A percentile compares a stretch with the other conserved stretches of the same genome.
phyloP scores from a whole-genome alignment of 352 stramenopile species.

The Phytophthora capsici region DNA sequence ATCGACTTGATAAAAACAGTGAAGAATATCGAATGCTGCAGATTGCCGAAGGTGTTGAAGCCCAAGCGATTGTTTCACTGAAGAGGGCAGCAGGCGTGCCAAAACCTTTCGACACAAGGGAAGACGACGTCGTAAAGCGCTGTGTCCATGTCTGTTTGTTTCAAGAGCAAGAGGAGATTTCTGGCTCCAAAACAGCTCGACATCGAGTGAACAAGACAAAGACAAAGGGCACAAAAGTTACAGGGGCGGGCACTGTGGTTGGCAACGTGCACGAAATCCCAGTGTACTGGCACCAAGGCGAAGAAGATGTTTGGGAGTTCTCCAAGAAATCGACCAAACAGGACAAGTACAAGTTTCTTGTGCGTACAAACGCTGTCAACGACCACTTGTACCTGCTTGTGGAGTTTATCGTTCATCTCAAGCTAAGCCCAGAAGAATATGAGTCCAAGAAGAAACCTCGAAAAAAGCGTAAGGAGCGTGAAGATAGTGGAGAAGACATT shows the following conservation, averaged over 20 bases:
- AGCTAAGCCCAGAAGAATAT: constrained; percentile 37
- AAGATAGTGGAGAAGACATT: constrained; percentile 21
- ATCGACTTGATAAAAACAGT: constrained; percentile 29
- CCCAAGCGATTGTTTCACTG: constrained; percentile 77
- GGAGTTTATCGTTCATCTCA: constrained; percentile 78
- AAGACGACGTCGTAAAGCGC: constrained; percentile 79
- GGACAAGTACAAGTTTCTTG: constrained; percentile 86
- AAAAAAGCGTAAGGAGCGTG: constrained; percentile 9
- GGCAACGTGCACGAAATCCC: constrained; percentile 84
- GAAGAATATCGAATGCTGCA: constrained; percentile 54
- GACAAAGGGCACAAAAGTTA: constrained; percentile 1
- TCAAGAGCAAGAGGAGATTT: constrained; percentile 57
- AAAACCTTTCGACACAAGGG: constrained; percentile 78
- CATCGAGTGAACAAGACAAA: constrained; percentile 5
- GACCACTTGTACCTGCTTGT: constrained; percentile 72
- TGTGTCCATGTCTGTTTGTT: constrained; percentile 85
- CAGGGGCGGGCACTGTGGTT: constrained; percentile 50
- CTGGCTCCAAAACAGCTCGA: constrained; percentile 14
- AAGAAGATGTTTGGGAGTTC: constrained; percentile 87
- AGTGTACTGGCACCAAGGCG: constrained; percentile 67
- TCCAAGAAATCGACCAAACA: constrained; percentile 78
- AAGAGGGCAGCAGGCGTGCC: constrained; percentile 74
- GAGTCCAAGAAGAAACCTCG: constrained; percentile 25
- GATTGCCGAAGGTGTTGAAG: constrained; percentile 58
- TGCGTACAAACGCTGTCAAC: constrained; percentile 75